Base-by-base conservation (phyloP, 139 green algal species). In the Closterium sp. region DNA sequence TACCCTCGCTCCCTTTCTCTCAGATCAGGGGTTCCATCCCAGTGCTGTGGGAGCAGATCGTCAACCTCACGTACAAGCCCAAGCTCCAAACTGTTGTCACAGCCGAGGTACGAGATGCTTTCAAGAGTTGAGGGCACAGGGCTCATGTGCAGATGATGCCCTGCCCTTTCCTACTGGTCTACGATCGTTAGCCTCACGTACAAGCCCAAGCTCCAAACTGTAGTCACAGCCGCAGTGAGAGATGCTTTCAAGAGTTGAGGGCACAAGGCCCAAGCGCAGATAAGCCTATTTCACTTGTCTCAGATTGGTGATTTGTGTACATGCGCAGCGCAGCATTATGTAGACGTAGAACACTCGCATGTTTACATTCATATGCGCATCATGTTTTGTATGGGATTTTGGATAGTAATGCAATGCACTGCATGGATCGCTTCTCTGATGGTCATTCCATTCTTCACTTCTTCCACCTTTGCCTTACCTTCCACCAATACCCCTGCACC, bases 21-120 rank as follows among this genome's bases (percentile, higher is more conserved):
- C 97, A 99, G 97, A 89, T 99, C 38, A 96, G 98, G 2, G 98
- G 92, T 19, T 94, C 92, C 30, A 93, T 94, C 30, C 92, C 92
- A 6, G 19, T 94, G 90, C 24, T 94, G 29, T 94, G 92, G 92
- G 89, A 93, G 79, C 92, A 94, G 42, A 79, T 93, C 27, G 89
- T 93, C 22, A 30, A 94, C 70, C 86, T 94, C 19, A 93, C 29
- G 6, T 94, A 94, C 89, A 94, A 94, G 89, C 89, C 92, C n/a
- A 94, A 91, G 31, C 27, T 93, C 85, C 88, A 84, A 24, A 34
- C 88, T 0, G 84, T 93, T 10, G 50, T 73, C 50, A 73, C 50
- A 22, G 50, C 50, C 17, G 50, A 21, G 50, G 50, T 73, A 10
- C 5, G 50, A 24, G 17, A 73, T 73, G 50, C 17, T 73, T 73